phyloP scores from a whole-genome alignment of 2,329 filamentous ascomycete genomes.

The Diaporthe australafricana region DNA sequence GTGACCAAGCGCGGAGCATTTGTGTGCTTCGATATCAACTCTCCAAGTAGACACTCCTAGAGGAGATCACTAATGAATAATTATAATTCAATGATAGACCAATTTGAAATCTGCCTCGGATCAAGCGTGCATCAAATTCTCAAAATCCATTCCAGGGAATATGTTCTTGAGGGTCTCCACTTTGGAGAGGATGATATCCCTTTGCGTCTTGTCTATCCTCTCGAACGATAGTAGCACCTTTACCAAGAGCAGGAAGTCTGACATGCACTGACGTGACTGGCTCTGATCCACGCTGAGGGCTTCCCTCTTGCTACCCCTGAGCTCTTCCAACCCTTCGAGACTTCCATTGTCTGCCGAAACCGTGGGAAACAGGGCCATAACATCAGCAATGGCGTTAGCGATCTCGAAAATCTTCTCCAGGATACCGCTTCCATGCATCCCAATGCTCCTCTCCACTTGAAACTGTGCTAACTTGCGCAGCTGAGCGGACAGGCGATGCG shows the following conservation, averaged over 20 bases:
- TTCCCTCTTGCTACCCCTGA: not conserved
- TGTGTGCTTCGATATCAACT: no score
- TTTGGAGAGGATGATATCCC: constrained; percentile 42
- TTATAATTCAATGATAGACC: not conserved
- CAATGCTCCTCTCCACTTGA: constrained; percentile 56
- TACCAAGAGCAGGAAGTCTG: constrained; percentile 65
- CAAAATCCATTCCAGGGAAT: not conserved
- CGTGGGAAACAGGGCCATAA: constrained; percentile 62
- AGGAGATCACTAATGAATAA: not conserved
- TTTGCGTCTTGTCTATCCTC: constrained; percentile 57
- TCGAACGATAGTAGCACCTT: constrained; percentile 62
- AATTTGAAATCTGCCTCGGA: not conserved
- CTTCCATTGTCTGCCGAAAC: constrained; percentile 56
- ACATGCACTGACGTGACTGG: constrained; percentile 52
- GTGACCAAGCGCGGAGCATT: no score
- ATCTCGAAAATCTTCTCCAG: constrained; percentile 71
- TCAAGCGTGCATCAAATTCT: not conserved
- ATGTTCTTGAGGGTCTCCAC: not conserved
- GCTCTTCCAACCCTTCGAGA: not conserved
- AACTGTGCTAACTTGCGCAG: constrained; percentile 52
- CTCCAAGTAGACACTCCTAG: not conserved
- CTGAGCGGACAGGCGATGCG: constrained; percentile 51
- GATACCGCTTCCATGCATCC: constrained; percentile 67
- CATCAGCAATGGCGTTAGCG: constrained; percentile 69
- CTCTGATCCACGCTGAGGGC: not conserved